These are phyloP conservation scores for Cryphonectria parasitica DNA, from an alignment of 2,329 filamentous ascomycete genomes.

Conservation along the genomic window DNA sequence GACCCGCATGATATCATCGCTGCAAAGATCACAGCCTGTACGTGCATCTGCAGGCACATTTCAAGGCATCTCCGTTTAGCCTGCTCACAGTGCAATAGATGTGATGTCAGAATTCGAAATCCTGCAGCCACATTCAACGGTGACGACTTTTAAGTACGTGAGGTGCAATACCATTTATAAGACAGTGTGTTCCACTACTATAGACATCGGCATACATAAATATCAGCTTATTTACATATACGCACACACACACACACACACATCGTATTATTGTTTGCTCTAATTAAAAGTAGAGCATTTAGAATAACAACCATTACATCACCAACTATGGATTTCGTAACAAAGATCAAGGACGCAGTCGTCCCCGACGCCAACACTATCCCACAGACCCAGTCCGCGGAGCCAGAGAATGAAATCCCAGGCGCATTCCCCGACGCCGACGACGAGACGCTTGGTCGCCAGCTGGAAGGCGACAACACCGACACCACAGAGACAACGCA, in stretches of 20 bases:
- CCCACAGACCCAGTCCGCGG: background rate
- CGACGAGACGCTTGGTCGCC: constrained; percentile 1
- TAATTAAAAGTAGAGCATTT: too few species aligned
- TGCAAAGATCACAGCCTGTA: background rate
- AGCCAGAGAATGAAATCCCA: background rate
- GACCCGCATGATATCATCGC: constrained; percentile 15
- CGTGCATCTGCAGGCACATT: background rate
- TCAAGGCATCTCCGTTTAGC: background rate
- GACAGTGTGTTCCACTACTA: background rate
- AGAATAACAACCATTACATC: too few species aligned
- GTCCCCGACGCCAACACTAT: constrained; percentile 5
- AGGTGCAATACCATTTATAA: background rate
- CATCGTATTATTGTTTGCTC: background rate
- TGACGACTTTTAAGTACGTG: background rate
- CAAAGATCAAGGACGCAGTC: constrained; percentile 11
- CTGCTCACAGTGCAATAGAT: background rate
- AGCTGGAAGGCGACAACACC: background rate
- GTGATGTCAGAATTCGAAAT: background rate
- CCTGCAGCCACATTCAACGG: background rate
- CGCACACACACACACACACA: too few species aligned
- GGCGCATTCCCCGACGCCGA: constrained; percentile 8
- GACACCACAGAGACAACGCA: background rate
- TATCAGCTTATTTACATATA: background rate
- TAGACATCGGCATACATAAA: background rate
- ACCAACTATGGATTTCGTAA: background rate